These are phyloP conservation scores for Pestalotiopsis sp. DNA, from an alignment of 2,329 filamentous ascomycete genomes.

Conservation along the genomic window DNA sequence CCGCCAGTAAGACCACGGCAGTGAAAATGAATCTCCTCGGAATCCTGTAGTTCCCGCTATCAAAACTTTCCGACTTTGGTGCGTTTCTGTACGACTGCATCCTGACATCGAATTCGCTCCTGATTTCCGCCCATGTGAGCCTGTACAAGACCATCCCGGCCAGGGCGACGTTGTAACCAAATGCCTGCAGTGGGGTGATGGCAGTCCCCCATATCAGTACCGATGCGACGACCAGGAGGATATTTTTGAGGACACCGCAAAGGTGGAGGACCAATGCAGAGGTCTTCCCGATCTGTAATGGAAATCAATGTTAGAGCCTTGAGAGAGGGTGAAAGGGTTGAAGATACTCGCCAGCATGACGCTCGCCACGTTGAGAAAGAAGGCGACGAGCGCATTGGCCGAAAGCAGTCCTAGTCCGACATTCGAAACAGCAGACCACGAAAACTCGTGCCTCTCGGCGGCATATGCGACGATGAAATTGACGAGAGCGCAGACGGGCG, in stretches of 20 bases:
- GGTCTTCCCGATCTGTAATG: too few relatives aligned
- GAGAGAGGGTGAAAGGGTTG: background rate
- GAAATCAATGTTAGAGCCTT: too few relatives aligned
- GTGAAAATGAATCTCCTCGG: background rate
- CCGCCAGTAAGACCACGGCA: too few relatives aligned
- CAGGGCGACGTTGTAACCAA: constrained; percentile 76
- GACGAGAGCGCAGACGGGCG: constrained; percentile 80
- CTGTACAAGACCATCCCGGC: constrained; percentile 53
- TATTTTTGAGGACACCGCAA: constrained; percentile 85
- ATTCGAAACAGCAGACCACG: constrained; percentile 65
- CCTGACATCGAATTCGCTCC: background rate
- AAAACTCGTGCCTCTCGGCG: constrained; percentile 18
- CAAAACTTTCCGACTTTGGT: background rate
- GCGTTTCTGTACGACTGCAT: background rate
- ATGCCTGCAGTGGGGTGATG: constrained; percentile 69
- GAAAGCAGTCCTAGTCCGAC: constrained; percentile 67
- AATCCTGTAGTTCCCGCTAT: background rate
- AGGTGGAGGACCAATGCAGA: constrained; percentile 85
- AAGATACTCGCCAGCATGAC: constrained; percentile 73
- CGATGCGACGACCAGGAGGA: constrained; percentile 75
- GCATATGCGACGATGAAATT: constrained; percentile 61
- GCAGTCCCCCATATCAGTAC: constrained; percentile 78
- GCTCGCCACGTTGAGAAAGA: constrained; percentile 79
- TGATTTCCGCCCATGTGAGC: constrained; percentile 19
- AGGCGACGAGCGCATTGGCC: constrained; percentile 76